Base-by-base conservation (phyloP, 305 asterid genomes). In the Petunia hybrid region DNA sequence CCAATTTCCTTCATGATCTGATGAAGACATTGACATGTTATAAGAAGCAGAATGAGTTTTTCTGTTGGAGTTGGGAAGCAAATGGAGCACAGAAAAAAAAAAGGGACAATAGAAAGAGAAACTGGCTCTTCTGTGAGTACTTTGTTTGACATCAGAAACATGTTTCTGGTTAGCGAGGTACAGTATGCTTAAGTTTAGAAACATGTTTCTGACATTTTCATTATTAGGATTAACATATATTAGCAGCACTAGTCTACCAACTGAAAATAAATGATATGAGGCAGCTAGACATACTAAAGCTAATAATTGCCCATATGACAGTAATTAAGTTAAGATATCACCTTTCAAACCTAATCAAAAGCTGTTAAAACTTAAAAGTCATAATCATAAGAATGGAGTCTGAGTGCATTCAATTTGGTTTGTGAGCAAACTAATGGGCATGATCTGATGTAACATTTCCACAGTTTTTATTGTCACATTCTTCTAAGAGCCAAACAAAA, bases 1-100 rank as follows among this genome's bases (percentile, higher is more conserved):
- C 89, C 97, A 80, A 94, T 91, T 87, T 92, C 99, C 89, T 90
- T 92, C 83, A 92, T 12, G 81, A 93, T 90, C 99, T 95, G 91
- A 74, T 53, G 39, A 74, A 81, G 77, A 83, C 67, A 85, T 1
- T 57, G 41, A 79, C 22, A 84, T 71, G 41, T 10, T 57, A 41
- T 63, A 79, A 61, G 60, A 80, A 84, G 76, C 79, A 81, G 12
- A 76, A 43, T 78, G 1, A 36, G 2, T 10, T 22, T 64, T 64
- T 38, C 12, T 2, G 8, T 38, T 13, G 9, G 70, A 39, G 42
- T 12, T 8, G 45, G 46, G 0, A 40, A 40, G 45, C n/a, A 45
- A 8, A 64, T 38, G 40, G 46, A 64, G 38, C 59, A 68, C 77
- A 64, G 59, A 61, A 67, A 48, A 8, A 22, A 65, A 42, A 39